These are phyloP conservation scores for Suillus placidus DNA, from an alignment of 768 basidiomycete genomes.

Conservation along the genomic window DNA sequence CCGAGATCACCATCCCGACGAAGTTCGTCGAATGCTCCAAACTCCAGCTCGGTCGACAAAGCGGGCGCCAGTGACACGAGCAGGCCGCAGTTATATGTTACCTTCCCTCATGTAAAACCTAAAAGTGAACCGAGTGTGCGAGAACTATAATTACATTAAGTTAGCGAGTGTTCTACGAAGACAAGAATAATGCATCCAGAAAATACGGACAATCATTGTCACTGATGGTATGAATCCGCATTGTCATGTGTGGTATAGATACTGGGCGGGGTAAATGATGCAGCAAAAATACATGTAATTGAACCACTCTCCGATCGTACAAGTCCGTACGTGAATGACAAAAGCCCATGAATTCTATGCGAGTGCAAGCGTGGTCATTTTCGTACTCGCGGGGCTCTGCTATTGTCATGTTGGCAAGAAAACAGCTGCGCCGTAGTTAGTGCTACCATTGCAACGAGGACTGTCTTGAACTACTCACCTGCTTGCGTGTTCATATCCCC, in stretches of 20 bases:
- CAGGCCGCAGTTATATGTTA: background rate
- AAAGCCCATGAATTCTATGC: slow-evolving; percentile 6
- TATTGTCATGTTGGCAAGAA: slow-evolving; percentile 61
- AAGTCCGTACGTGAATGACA: slow-evolving; percentile 15
- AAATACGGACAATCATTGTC: slow-evolving; percentile 22
- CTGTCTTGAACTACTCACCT: slow-evolving; percentile 45
- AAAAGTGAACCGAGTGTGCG: background rate
- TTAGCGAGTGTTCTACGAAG: slow-evolving; percentile 24
- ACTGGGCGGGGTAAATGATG: slow-evolving; percentile 22
- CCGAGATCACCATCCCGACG: background rate
- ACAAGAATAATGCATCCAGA: slow-evolving; percentile 8
- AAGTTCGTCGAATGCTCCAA: background rate
- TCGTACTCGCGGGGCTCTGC: background rate
- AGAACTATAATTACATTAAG: slow-evolving; percentile 33
- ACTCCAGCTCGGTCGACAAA: background rate
- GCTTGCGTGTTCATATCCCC: slow-evolving; percentile 62
- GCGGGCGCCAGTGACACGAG: background rate
- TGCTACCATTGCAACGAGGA: slow-evolving; percentile 1
- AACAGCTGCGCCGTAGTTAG: slow-evolving; percentile 42
- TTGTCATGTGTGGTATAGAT: slow-evolving; percentile 32
- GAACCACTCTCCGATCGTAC: slow-evolving; percentile 23
- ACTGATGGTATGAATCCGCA: slow-evolving; percentile 14
- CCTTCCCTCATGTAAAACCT: no score
- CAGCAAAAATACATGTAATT: slow-evolving; percentile 28
- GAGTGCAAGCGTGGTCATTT: slow-evolving; percentile 3